Evolutionary conservation across 1,284 basidiomycete species (phyloP).

Genomic region (Pulchroboletus neoregius): DNA sequence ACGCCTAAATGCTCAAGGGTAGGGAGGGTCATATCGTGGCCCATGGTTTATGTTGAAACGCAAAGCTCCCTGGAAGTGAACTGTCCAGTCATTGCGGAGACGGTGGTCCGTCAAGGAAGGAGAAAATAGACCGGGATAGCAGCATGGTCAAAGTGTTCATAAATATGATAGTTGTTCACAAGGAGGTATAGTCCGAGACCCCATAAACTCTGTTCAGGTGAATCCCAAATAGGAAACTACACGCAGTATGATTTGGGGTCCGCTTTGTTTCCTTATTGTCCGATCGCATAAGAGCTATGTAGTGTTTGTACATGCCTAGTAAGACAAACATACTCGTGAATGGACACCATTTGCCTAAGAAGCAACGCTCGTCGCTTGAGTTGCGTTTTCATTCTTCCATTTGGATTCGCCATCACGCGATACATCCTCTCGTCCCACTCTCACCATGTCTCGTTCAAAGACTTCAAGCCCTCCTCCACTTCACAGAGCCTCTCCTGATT

Average conservation of each 20-base stretch:
- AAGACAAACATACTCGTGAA: conserved; percentile 20
- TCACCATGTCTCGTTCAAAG: conserved; percentile 21
- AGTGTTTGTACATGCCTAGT: conserved; percentile 19
- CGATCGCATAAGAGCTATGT: conserved; percentile 10
- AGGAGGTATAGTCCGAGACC: conserved; percentile 5
- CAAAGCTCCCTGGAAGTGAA: too few relatives aligned
- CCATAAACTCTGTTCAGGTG: conserved; percentile 20
- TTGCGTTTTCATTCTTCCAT: neutral
- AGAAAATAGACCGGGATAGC: neutral
- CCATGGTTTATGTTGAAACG: too few relatives aligned
- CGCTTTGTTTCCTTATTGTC: conserved; percentile 4
- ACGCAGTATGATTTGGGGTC: conserved; percentile 15
- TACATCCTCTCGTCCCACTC: neutral
- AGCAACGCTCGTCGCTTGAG: conserved; percentile 5
- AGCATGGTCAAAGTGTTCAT: too few relatives aligned
- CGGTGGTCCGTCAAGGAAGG: neutral
- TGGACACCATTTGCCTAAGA: conserved; percentile 2
- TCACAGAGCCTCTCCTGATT: conserved; percentile 7
- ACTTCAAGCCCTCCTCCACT: conserved; percentile 11
- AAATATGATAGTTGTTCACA: neutral
- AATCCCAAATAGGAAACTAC: neutral
- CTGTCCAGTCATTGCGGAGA: too few relatives aligned
- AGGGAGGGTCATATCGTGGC: conserved; percentile 32
- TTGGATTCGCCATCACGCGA: conserved; percentile 17
- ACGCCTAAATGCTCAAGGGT: conserved; percentile 44